These are phyloP conservation scores for Prunus davidiana DNA, from an alignment of 306 rosid genomes.

Conservation along the genomic window DNA sequence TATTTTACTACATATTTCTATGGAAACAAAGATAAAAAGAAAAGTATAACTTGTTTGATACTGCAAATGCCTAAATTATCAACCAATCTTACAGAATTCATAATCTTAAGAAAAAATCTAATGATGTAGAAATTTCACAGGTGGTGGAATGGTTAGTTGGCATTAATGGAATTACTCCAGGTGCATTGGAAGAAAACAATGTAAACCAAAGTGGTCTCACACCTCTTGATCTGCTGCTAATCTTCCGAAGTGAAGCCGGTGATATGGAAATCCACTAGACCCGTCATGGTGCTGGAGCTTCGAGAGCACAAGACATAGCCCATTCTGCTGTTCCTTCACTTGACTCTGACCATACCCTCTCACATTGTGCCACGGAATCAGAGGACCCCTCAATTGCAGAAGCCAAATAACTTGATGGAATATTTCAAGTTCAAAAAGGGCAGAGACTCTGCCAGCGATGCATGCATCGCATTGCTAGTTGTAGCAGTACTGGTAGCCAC, in stretches of 20 bases:
- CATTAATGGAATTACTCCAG: background rate
- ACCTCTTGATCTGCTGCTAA: constrained; percentile 24
- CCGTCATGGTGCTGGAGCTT: constrained; percentile 20
- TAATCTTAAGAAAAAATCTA: too few relatives aligned
- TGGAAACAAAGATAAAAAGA: too few relatives aligned
- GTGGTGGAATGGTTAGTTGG: constrained; percentile 23
- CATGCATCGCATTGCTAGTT: constrained; percentile 9
- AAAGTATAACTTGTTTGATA: too few relatives aligned
- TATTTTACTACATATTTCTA: too few relatives aligned
- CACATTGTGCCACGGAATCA: too few relatives aligned
- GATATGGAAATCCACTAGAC: constrained; percentile 23
- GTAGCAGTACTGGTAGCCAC: constrained; percentile 24
- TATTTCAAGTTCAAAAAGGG: constrained; percentile 37
- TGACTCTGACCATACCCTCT: too few relatives aligned
- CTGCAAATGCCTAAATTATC: too few relatives aligned
- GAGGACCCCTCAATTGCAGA: too few relatives aligned
- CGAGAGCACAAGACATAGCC: background rate
- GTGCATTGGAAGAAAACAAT: constrained; percentile 1
- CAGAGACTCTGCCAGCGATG: constrained; percentile 23
- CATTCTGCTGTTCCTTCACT: background rate
- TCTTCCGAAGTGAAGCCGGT: constrained; percentile 31
- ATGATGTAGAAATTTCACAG: background rate
- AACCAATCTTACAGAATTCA: too few relatives aligned
- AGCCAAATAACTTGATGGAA: background rate
- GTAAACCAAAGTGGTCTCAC: constrained; percentile 18